These are phyloP conservation scores for Eucalyptus viminalis DNA, from an alignment of 345 rosid species.

Conservation along the genomic window DNA sequence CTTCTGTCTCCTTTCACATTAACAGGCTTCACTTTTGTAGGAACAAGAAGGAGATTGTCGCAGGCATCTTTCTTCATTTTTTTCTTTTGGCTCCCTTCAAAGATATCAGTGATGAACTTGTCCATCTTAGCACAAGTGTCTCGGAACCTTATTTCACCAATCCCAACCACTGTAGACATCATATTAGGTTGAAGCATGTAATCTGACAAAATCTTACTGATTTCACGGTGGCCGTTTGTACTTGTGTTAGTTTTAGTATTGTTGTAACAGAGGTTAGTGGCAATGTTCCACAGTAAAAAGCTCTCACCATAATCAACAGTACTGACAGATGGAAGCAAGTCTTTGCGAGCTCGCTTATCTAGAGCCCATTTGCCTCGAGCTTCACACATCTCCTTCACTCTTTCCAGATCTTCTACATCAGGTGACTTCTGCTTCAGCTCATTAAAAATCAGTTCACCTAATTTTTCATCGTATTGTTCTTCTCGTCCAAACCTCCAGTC, in stretches of 20 bases:
- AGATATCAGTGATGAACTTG: background rate
- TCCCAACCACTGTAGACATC: background rate
- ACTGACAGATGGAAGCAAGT: accelerated
- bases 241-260: accelerated
- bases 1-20: background rate
- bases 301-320: background rate
- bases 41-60: accelerated
- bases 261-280: background rate
- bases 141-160: background rate
- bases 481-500: accelerated
- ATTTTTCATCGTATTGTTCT: accelerated
- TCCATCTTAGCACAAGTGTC: background rate
- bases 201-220: accelerated
- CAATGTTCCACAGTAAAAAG: background rate
- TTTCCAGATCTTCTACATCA: accelerated
- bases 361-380: no score
- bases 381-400: accelerated
- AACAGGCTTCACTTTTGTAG: background rate
- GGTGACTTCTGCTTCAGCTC: accelerated
- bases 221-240: accelerated
- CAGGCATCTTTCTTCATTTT: accelerated
- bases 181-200: background rate
- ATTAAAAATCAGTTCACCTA: no score
- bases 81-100: accelerated
- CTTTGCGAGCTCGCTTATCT: accelerated